A percentile compares a stretch with the other conserved stretches of the same genome.
Evolutionary conservation across 2,329 filamentous ascomycete species (phyloP).

Genomic region (Polytolypa hystricis): DNA sequence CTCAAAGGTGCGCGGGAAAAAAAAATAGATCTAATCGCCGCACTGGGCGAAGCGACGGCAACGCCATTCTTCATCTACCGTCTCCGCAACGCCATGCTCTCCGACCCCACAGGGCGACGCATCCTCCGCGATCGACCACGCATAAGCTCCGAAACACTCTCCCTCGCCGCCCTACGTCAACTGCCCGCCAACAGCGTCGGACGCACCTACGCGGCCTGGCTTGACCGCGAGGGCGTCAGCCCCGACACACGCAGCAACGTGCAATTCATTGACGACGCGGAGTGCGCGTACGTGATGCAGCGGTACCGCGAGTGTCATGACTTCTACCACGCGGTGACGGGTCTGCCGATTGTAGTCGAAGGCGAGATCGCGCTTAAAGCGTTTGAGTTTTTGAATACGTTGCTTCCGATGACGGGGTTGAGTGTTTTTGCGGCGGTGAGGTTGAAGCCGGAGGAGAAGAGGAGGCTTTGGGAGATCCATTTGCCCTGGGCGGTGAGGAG

Average conservation of each 20-base stretch:
- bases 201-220: constrained; percentile 72
- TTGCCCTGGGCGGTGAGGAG: constrained; percentile 85
- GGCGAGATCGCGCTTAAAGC: constrained; percentile 96
- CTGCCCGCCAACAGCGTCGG: constrained; percentile 68
- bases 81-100: constrained; percentile 85
- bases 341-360: constrained; percentile 81
- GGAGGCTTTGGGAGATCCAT: constrained; percentile 54
- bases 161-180: constrained; percentile 57
- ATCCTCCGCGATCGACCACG: constrained; percentile 85
- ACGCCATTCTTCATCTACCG: constrained; percentile 91
- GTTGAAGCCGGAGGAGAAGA: constrained; percentile 52
- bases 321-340: constrained; percentile 92
- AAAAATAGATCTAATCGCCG: constrained; percentile 71
- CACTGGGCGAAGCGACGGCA: constrained; percentile 87
- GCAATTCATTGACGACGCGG: constrained; percentile 84
- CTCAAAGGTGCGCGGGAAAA: no score
- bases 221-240: constrained; percentile 87
- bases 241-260: constrained; percentile 78
- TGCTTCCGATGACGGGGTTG: constrained; percentile 88
- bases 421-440: constrained; percentile 61
- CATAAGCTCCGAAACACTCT: constrained; percentile 63
- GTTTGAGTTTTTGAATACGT: constrained; percentile 91
- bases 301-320: constrained; percentile 95
- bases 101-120: constrained; percentile 68
- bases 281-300: constrained; percentile 98